Evolutionary conservation across 805 yeast genomes (phyloP), one percentile per base, ranked within the genome.

Genomic region (Schizosaccharomyces osmophilus): DNA sequence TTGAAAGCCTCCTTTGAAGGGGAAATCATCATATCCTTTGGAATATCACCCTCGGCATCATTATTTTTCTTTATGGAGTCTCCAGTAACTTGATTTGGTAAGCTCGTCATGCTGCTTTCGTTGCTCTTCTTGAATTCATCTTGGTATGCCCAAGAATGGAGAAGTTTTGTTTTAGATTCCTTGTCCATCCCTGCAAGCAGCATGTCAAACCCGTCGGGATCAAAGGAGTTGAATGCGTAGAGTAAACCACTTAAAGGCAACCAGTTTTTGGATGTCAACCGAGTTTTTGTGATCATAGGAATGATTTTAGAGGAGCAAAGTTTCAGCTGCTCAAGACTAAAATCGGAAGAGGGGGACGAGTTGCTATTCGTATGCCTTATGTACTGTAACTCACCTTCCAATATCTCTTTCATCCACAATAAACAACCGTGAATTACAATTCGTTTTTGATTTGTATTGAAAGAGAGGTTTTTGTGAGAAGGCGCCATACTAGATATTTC

Each of bases 221-320:
- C 36, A 26, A 19, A 29, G 24, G 13, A 22, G 6, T 29, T 51
- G 31, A 51, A 51, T 19, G 57, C 31, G 6, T 24, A 9, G 36
- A 51, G 57, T 51, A 51, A 51, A 24, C 57, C 36, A 29, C 57
- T 51, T 22, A 51, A 29, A 13, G 61, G 61, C 19, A 59, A 8
- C 41, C 48, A 59, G 55, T 59, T 59, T n/a, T 22, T 31, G n/a
- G 61, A 59, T 1, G 51, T 45, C 11, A 48, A 22, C 24, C 43
- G n/a, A 3, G 61, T 59, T 13, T 59, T 59, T 11, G 48, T 29
- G 8, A 43, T 42, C 61, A 59, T 43, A 45, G 61, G 55, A 13
- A 59, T n/a, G 15, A 59, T 59, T 17, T 29, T 59, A 19, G 36
- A 39, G n/a, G 41, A 15, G 22, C 36, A 43, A 24, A 22, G 11